Evolutionary conservation across 441 rosid genomes (phyloP).

Genomic region (Croton setiger): DNA sequence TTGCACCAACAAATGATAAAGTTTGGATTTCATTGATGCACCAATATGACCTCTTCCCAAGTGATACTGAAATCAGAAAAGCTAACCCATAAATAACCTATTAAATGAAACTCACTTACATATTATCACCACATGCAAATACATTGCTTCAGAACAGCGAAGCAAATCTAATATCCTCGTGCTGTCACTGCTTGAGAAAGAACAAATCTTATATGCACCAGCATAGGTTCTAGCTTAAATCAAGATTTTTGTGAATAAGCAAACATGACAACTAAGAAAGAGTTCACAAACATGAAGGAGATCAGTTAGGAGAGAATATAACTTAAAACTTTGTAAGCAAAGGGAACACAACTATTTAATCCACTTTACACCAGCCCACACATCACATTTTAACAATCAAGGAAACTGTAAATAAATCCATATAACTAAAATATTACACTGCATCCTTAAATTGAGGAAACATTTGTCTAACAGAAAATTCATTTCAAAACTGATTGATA

Average conservation of each 20-base stretch:
- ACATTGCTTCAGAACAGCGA: background rate
- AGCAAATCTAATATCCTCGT: background rate
- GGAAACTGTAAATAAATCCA: background rate
- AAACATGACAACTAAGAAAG: background rate
- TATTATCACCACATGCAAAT: background rate
- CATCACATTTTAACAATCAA: background rate
- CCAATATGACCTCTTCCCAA: constrained; percentile 94
- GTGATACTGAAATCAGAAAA: constrained; percentile 53
- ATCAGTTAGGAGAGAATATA: background rate
- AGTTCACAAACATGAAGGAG: background rate
- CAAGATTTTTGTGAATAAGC: constrained; percentile 2
- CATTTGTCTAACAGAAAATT: background rate
- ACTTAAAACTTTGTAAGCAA: background rate
- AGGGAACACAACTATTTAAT: background rate
- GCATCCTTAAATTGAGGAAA: background rate
- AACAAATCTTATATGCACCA: background rate
- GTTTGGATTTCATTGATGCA: constrained; percentile 64
- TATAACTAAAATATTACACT: background rate
- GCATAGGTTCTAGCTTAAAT: background rate
- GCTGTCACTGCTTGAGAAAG: background rate
- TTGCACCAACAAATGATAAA: constrained; percentile 67
- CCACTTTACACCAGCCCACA: background rate
- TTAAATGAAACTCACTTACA: constrained; percentile 6
- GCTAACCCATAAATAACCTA: background rate
- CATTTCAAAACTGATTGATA: background rate